These are phyloP conservation scores for Lentinula raphanica DNA, from an alignment of 768 basidiomycete species.

Conservation along the genomic window DNA sequence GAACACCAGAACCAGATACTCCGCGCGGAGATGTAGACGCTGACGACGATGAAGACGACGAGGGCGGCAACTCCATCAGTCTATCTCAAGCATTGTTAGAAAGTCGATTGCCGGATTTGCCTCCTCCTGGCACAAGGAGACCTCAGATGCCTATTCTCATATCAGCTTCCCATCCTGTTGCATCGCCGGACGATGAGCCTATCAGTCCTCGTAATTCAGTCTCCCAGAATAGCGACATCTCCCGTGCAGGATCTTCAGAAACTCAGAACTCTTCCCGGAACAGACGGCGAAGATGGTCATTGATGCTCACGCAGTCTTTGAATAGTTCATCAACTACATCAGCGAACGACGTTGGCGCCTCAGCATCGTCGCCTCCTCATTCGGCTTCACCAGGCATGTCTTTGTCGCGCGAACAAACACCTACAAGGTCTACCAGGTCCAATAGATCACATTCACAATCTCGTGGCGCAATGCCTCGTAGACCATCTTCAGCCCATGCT, in stretches of 20 bases:
- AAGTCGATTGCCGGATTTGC: conserved; percentile 70
- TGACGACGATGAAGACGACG: conserved; percentile 58
- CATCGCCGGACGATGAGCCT: conserved; percentile 39
- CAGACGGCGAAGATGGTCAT: conserved; percentile 68
- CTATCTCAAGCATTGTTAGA: conserved; percentile 72
- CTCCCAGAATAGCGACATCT: conserved; percentile 20
- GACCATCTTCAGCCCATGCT: conserved; percentile 4
- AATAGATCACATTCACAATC: conserved; percentile 20
- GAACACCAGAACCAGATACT: conserved; percentile 28
- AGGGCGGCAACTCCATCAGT: conserved; percentile 61
- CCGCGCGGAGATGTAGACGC: conserved; percentile 29
- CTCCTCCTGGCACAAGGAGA: conserved; percentile 61
- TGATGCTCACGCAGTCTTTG: conserved; percentile 45
- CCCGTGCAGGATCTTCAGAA: conserved; percentile 24
- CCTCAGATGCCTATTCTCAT: conserved; percentile 69
- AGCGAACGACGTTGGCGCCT: conserved; percentile 4
- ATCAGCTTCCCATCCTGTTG: conserved; percentile 33
- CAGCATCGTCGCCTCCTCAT: conserved; percentile 6
- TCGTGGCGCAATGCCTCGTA: neutral
- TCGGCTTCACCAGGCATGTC: conserved; percentile 20
- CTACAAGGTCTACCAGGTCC: conserved; percentile 29
- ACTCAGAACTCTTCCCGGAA: conserved; percentile 28
- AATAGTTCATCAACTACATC: conserved; percentile 13
- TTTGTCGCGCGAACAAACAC: conserved; percentile 11
- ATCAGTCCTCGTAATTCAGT: conserved; percentile 40